phyloP scores from a whole-genome alignment of 2,329 filamentous ascomycete species.

The Colletotrichum camelliae region DNA sequence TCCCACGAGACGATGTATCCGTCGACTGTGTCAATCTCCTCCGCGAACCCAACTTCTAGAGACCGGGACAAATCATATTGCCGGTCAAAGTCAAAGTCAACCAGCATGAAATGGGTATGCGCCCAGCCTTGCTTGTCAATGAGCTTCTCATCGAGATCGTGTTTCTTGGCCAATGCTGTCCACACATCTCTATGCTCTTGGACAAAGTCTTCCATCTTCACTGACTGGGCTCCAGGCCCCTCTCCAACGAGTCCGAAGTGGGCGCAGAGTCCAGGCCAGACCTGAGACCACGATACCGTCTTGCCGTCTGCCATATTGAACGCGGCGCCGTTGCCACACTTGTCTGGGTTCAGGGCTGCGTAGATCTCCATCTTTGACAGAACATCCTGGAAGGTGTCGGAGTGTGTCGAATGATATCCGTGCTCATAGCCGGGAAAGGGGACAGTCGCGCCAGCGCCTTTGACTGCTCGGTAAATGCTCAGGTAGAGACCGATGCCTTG shows the following conservation, averaged over 20 bases:
- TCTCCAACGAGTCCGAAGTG: slow-evolving; percentile 20
- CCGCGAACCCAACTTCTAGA: slow-evolving; percentile 19
- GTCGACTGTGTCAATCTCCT: slow-evolving; percentile 19
- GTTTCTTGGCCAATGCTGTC: background rate
- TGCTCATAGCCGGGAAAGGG: slow-evolving; percentile 16
- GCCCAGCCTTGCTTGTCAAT: slow-evolving; percentile 3
- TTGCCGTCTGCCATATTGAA: slow-evolving; percentile 23
- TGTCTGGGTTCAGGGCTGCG: slow-evolving; percentile 11
- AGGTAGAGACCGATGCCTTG: slow-evolving; percentile 23
- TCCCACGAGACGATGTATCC: slow-evolving; percentile 15
- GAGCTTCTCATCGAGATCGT: slow-evolving; percentile 5
- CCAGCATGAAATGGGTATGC: slow-evolving; percentile 17
- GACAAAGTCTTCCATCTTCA: slow-evolving; percentile 16
- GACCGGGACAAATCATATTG: slow-evolving; percentile 20
- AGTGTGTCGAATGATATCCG: slow-evolving; percentile 17
- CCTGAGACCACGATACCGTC: slow-evolving; percentile 17
- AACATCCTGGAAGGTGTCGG: slow-evolving; percentile 25
- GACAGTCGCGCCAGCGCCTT: slow-evolving; percentile 17
- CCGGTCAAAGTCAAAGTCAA: slow-evolving; percentile 25
- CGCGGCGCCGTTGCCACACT: slow-evolving; percentile 12
- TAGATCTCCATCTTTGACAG: slow-evolving; percentile 23
- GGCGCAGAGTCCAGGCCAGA: slow-evolving; percentile 21
- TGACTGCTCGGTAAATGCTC: slow-evolving; percentile 11
- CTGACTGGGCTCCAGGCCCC: background rate
- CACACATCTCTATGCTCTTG: slow-evolving; percentile 11